Conservation (phyloP, 805 yeast genomes). For the Lipomyces anomalus region DNA sequence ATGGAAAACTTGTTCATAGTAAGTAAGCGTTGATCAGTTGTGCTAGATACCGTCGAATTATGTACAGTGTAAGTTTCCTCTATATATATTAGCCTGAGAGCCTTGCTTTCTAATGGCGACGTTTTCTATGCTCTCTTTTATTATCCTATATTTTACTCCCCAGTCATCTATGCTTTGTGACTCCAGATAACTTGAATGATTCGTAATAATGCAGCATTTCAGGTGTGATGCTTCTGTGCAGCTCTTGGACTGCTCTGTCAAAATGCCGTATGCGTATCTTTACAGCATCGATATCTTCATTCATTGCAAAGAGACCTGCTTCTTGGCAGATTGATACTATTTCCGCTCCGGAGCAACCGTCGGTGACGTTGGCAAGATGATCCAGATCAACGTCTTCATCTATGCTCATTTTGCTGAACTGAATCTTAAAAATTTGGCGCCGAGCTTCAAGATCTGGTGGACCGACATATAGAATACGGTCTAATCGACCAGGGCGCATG, state of each 20-base stretch:
- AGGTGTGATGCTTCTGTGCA: constrained; percentile 72
- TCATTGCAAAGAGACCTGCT: constrained; percentile 90
- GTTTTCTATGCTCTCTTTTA: too few species aligned
- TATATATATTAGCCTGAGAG: too few species aligned
- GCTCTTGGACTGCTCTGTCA: constrained; percentile 57
- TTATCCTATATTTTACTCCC: too few species aligned
- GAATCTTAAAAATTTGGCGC: constrained; percentile 65
- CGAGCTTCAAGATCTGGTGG: constrained; percentile 88
- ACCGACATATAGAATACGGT: constrained; percentile 83
- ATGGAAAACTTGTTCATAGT: constrained; percentile 59
- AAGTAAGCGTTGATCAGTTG: too few species aligned
- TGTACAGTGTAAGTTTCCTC: too few species aligned
- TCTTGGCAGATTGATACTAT: constrained; percentile 88
- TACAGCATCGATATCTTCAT: constrained; percentile 58
- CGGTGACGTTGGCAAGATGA: constrained; percentile 56
- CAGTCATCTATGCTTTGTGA: too few species aligned
- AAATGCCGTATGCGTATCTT: constrained; percentile 63
- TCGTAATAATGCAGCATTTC: constrained; percentile 78
- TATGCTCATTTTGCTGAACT: constrained; percentile 59
- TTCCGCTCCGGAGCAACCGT: constrained; percentile 97
- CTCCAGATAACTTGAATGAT: constrained; percentile 36
- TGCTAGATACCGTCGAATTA: too few species aligned
- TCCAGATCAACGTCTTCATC: constrained; percentile 45
- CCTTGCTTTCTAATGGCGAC: too few species aligned
- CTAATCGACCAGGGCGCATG: constrained; percentile 91